Conservation (phyloP, 805 yeast species). For the Candida hispaniensis region DNA sequence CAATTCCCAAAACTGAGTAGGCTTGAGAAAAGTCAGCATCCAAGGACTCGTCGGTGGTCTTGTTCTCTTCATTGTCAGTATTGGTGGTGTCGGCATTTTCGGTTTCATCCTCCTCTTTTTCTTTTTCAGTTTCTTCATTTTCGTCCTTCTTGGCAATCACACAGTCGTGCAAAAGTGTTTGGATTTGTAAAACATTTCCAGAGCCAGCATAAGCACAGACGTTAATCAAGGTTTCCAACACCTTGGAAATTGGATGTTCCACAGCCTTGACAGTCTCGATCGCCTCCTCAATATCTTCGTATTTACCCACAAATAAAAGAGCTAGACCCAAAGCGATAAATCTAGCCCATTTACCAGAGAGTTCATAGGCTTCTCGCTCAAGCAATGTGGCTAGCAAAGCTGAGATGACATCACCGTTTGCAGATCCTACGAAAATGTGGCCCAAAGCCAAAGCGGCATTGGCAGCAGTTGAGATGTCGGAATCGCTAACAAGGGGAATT, state of each 20-base stretch:
- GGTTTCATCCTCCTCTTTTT: conserved; percentile 21
- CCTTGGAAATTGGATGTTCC: conserved; percentile 86
- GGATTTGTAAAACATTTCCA: conserved; percentile 92
- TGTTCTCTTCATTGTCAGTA: conserved; percentile 25
- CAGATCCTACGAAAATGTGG: conserved; percentile 89
- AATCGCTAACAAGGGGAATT: conserved; percentile 72
- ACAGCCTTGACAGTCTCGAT: conserved; percentile 89
- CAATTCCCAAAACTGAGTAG: conserved; percentile 89
- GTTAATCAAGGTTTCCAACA: conserved; percentile 79
- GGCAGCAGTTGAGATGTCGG: conserved; percentile 67
- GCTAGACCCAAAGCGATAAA: conserved; percentile 90
- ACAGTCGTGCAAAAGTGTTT: conserved; percentile 78
- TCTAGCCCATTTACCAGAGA: conserved; percentile 76
- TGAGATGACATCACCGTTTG: conserved; percentile 90
- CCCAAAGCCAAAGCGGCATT: conserved; percentile 88
- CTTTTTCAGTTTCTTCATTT: conserved; percentile 26
- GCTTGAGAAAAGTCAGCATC: conserved; percentile 44
- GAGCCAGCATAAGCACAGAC: conserved; percentile 96
- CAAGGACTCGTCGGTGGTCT: conserved; percentile 20
- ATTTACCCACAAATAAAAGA: conserved; percentile 81
- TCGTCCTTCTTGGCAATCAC: conserved; percentile 33
- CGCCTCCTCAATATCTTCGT: conserved; percentile 83
- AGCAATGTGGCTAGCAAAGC: conserved; percentile 80
- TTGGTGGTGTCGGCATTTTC: conserved; percentile 23
- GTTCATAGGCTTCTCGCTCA: conserved; percentile 70